Evolutionary conservation across 768 basidiomycete genomes (phyloP), one percentile per base, ranked within the genome.

Genomic region (Mycena alexandri): DNA sequence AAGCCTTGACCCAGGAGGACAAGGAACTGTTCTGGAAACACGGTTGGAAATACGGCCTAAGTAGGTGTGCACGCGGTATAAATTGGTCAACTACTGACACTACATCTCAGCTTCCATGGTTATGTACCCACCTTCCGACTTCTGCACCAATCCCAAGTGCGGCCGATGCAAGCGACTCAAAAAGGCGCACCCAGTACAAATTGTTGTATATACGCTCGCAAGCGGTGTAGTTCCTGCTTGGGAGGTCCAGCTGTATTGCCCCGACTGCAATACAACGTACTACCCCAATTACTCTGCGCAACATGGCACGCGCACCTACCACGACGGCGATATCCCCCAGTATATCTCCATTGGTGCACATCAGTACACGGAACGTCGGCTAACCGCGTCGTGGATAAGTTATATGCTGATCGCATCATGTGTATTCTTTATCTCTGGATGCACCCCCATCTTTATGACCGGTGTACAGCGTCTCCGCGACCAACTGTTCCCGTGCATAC

Each of bases 281-380:
- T 69, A 73, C 21, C 68, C 71, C 43, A 73, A 73, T n/a, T 76
- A 59, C 59, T 60, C 63, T 25, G 70, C 73, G 4, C 55, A 62
- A n/a, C 48, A 57, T 3, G 50, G 67, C 17, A 22, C 55, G n/a
- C 64, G 71, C 3, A 72, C 56, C 0, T 78, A 78, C 47, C 75
- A 75, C 42, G 43, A n/a, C n/a, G n/a, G 29, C 0, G 67, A 60
- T 1, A 64, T 72, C 3, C 73, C 73, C 0, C 36, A 72, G 3
- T 72, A 69, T 17, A 42, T 78, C 41, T 70, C 76, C 36, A 74
- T 74, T 46, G 75, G 67, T 0, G 73, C 76, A 9, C 75, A 76
- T 46, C 75, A 75, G 21, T 78, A 67, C 65, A 67, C 76, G 2
- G 73, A 78, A 55, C 46, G 68, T 16, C 56, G 44, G 33, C 57